A percentile compares a stretch with the other conserved stretches of the same genome.
These are phyloP conservation scores for Thalassia testudinum DNA, from an alignment of 116 monocot genomes.

Conservation along the genomic window DNA sequence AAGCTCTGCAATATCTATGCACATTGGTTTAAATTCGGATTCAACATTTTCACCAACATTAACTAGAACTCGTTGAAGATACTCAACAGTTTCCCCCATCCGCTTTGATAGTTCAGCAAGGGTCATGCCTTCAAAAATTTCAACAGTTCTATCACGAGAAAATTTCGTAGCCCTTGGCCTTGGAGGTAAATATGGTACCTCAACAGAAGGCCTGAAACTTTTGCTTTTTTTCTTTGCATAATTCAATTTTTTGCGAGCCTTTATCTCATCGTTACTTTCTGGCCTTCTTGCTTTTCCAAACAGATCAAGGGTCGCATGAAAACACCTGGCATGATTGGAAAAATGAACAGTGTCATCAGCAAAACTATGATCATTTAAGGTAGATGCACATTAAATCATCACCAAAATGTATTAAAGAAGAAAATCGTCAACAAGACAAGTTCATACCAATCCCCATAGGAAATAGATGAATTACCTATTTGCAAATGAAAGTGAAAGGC, in stretches of 20 bases:
- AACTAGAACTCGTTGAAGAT: constrained; percentile 46
- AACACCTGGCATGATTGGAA: constrained; percentile 1
- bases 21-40: constrained; percentile 81
- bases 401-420: too few relatives aligned
- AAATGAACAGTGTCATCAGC: too few relatives aligned
- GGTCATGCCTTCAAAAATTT: constrained; percentile 98
- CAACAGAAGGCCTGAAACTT: constrained; percentile 32
- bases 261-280: constrained; percentile 11
- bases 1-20: constrained; percentile 80
- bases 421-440: too few relatives aligned
- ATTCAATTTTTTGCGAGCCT: constrained; percentile 10
- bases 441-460: too few relatives aligned
- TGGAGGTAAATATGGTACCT: constrained; percentile 65
- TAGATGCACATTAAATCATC: too few relatives aligned
- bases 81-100: constrained; percentile 39
- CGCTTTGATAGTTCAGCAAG: constrained; percentile 77
- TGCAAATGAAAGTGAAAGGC: too few relatives aligned
- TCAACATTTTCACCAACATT: constrained; percentile 79
- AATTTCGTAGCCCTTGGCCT: constrained; percentile 29
- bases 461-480: too few relatives aligned
- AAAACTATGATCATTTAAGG: too few relatives aligned
- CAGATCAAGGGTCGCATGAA: constrained; percentile 7
- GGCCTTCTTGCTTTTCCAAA: constrained; percentile 6
- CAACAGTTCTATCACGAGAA: constrained; percentile 55
- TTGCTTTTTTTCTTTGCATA: constrained; percentile 5